Evolutionary conservation across 2,329 filamentous ascomycete genomes (phyloP), one percentile per base, ranked within the genome.

Genomic region (Neospermospora avenae): DNA sequence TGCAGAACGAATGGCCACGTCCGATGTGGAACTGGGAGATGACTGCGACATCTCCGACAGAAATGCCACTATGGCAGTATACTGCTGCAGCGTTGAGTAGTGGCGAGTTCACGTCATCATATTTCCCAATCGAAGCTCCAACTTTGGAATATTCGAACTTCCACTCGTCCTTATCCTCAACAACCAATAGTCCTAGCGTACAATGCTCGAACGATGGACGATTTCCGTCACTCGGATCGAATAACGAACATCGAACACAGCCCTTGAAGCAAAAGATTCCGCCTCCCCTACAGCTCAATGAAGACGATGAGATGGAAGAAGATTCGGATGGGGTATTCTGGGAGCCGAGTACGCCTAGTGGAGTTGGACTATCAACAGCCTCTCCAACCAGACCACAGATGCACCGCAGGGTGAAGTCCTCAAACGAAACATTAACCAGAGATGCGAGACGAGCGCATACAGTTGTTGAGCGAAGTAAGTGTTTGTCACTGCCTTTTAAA

Each of bases 361-460:
- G 44, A 49, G 6, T 28, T 3, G 44, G 44, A 31, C 18, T n/a
- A 22, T 49, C 31, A 6, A 41, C 42, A 35, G 22, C 20, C 20
- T 20, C 44, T 39, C 44, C 55, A 4, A 11, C 18, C 16, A 28
- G 55, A 24, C 34, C 42, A 41, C 11, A 31, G 2, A 51, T 51
- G 31, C 55, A 57, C 31, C 42, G 55, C 7, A 57, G 55, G 39
- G 55, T 16, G 34, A 51, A 55, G 24, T 55, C 58, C 13, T 28
- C 58, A 6, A 60, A 44, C 10, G 61, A 67, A 31, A 31, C 35
- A 10, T 53, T 58, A 35, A 28, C 61, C 2, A 59, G 53, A 42
- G 61, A 58, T 52, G 65, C 65, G 2, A 55, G 59, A 28, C 37
- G 31, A 49, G 8, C 45, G 4, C 35, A 31, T 10, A 31, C 28